A percentile compares a stretch with the other conserved stretches of the same genome.
These are phyloP conservation scores for Chimonanthus salicifolius DNA, from an alignment of 164 flowering plant genomes.

Conservation along the genomic window DNA sequence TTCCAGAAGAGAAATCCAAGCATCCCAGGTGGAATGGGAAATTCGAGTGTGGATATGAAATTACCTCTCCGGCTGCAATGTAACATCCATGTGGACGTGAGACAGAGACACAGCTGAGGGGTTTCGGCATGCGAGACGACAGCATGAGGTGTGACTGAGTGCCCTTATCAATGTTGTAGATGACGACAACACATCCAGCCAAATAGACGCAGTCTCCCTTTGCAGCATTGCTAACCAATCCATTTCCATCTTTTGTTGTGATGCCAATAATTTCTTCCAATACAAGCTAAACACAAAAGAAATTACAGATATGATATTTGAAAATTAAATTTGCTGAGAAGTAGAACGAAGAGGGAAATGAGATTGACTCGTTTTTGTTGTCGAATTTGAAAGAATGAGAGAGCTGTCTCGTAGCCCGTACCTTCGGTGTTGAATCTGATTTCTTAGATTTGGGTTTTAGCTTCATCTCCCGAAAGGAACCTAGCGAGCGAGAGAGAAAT, in stretches of 20 bases:
- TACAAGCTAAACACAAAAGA: constrained; percentile 31
- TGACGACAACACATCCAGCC: constrained; percentile 70
- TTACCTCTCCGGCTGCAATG: constrained; percentile 71
- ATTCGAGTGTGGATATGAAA: not conserved
- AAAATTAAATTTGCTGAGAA: not conserved
- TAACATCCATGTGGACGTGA: constrained; percentile 38
- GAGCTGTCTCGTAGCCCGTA: not conserved
- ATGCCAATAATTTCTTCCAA: constrained; percentile 60
- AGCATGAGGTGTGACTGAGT: constrained; percentile 53
- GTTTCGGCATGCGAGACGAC: constrained; percentile 50
- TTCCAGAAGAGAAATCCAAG: not conserved
- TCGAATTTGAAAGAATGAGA: not conserved
- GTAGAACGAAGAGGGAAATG: not conserved
- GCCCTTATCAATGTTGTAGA: constrained; percentile 43
- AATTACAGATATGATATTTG: not conserved
- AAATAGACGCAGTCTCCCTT: constrained; percentile 43
- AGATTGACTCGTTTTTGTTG: not conserved
- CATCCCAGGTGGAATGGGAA: not conserved
- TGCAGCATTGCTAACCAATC: constrained; percentile 42
- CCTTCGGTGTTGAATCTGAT: constrained; percentile 29
- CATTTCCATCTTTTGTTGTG: constrained; percentile 51
- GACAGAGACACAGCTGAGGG: constrained; percentile 58
- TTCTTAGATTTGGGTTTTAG: constrained; percentile 24
- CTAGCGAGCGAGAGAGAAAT: too few relatives aligned
- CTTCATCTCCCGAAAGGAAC: constrained; percentile 11